A percentile compares a stretch with the other conserved stretches of the same genome.
These are phyloP conservation scores for Thecaphora frezii DNA, from an alignment of 1,284 basidiomycete species.

Conservation along the genomic window DNA sequence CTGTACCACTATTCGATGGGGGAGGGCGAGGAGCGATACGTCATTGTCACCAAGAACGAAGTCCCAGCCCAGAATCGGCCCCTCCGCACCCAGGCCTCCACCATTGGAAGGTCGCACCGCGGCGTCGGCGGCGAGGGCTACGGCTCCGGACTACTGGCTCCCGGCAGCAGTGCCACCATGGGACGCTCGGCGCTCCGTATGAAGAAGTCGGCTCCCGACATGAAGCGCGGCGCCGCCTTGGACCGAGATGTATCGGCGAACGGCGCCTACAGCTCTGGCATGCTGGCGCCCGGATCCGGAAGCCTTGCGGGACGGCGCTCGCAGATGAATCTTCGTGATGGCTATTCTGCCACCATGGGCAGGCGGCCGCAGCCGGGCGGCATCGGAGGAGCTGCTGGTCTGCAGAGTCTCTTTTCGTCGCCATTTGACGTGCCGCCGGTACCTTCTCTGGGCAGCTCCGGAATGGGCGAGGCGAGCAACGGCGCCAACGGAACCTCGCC, in stretches of 20 bases:
- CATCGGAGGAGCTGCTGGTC: constrained; percentile 35
- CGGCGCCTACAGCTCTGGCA: constrained; percentile 7
- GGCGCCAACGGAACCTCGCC: constrained; percentile 13
- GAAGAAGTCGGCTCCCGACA: constrained; percentile 57
- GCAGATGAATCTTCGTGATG: constrained; percentile 46
- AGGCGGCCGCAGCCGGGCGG: constrained; percentile 58
- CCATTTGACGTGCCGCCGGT: constrained; percentile 49
- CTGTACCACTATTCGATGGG: constrained; percentile 92
- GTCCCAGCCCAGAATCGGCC: constrained; percentile 21
- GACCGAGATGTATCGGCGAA: constrained; percentile 11
- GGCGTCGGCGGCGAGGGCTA: constrained; percentile 1
- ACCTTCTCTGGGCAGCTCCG: constrained; percentile 22
- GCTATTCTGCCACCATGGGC: constrained; percentile 40
- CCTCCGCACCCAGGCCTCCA: constrained; percentile 44
- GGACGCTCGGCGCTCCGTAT: constrained; percentile 41
- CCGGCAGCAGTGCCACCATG: constrained; percentile 37
- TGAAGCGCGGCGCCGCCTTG: constrained; percentile 34
- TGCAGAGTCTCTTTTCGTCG: constrained; percentile 48
- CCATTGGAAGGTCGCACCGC: constrained; percentile 42
- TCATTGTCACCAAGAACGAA: constrained; percentile 69
- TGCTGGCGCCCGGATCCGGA: constrained; percentile 10
- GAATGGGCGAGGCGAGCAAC: constrained; percentile 4
- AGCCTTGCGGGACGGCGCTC: constrained; percentile 32
- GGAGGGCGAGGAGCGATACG: constrained; percentile 86
- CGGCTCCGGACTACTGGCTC: constrained; percentile 25